Evolutionary conservation across 768 basidiomycete genomes (phyloP), one percentile per base, ranked within the genome.

Genomic region (Naganishia antarctica): DNA sequence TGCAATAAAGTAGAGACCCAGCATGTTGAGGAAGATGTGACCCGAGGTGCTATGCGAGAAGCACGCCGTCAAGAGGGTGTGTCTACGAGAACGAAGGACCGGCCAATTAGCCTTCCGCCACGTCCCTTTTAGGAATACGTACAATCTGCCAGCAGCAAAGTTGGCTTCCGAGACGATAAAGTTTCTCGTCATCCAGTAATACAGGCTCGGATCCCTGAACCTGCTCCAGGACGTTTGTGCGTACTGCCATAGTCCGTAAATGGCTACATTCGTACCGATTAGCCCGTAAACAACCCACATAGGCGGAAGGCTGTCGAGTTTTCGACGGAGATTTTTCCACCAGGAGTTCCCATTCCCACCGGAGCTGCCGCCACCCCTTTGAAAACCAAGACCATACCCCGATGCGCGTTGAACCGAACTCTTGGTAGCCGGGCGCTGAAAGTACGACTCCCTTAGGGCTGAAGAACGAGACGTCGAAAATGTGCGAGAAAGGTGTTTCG

Each of bases 241-340:
- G 59, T 77, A 77, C 66, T 75, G 73, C 76, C 76, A 77, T 6
- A 77, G 53, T 0, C 72, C 34, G 66, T 71, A 77, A 12, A 77
- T 69, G 13, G 60, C 76, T 21, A 70, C 70, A 34, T 77, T 77
- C 1, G 70, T 11, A 4, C 69, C 76, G 47, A 77, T 74, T 44
- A 77, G 26, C 11, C 67, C 70, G 60, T 73, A 73, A 5, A 73
- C 63, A 18, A 76, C 62, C 23, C 44, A 66, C 67, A 71, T 73
- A 8, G 66, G 66, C 9, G 70, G 70, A 25, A 73, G 31, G 21
- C 68, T 46, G 66, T 76, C 72, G n/a, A 76, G 68, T 60, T 72
- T 48, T 15, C 66, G 50, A 31, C 68, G 57, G 16, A 73, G 60
- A 15, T 63, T 58, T 3, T 41, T 40, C 37, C 59, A 72, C 70